Evolutionary conservation across 805 yeast species (phyloP), one percentile per base, ranked within the genome.

Genomic region (Pichia nakasei): DNA sequence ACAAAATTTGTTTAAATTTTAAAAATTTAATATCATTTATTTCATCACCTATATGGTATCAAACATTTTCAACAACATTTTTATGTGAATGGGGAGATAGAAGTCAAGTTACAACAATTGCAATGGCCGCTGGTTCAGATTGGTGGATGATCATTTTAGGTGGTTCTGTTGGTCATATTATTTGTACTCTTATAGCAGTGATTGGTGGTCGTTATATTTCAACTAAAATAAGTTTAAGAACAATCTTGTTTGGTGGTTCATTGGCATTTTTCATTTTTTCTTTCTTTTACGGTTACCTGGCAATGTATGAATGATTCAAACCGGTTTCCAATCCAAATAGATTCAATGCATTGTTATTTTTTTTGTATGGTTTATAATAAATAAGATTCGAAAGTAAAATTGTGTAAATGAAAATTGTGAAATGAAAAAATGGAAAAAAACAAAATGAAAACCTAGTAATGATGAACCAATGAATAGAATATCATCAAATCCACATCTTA

Each of bases 11-110:
- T 22, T 3, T 39, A 39, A 22, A 31, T 21, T 5, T 18, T 27
- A 61, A 68, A 35, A 72, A 80, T 52, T 68, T 84, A 41, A 77
- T 82, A 3, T 63, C 78, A 3, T 75, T 78, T 45, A 65, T 87
- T 5, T 68, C 91, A 44, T 83, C 95, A 4, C 97, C 98, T 3
- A 67, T 80, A 9, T 93, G 95, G 89, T 82, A 88, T 52, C 96
- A 91, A 68, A 91, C 91, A 5, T 93, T 93, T 59, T 78, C 79
- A 43, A 91, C 93, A 97, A 86, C 96, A 5, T 93, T 93, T 62
- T 68, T 93, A 40, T 98, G 97, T 48, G 99, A 93, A 67, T 88
- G 97, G 95, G 99, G 99, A 41, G 99, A 93, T 64, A 80, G 98
- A 57, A 88, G 97, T 12, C 99, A 93, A 67, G 87, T 93, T 44